Conservation (phyloP, 2,329 filamentous ascomycete genomes). For the Alternaria hordeiaustralica region DNA sequence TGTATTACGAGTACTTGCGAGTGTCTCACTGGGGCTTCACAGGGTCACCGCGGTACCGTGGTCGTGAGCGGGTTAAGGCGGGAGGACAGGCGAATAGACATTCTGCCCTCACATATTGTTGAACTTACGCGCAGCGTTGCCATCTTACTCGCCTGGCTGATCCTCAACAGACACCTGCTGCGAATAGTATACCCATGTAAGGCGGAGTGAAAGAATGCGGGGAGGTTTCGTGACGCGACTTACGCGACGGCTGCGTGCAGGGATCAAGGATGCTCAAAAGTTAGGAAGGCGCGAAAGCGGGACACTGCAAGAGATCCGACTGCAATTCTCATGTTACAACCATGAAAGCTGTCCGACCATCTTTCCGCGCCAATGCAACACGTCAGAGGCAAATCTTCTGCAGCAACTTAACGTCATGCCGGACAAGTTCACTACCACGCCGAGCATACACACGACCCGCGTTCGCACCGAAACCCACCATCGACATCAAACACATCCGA, state of each 20-base stretch:
- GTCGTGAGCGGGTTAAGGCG: background rate
- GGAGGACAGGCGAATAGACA: background rate
- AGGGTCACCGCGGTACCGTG: background rate
- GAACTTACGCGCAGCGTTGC: no score
- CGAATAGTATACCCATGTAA: background rate
- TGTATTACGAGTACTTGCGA: background rate
- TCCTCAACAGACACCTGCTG: background rate
- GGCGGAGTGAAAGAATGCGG: background rate
- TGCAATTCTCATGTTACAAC: background rate
- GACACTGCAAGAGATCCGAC: background rate
- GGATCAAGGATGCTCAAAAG: conserved; percentile 18
- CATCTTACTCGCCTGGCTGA: background rate
- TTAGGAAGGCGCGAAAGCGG: conserved; percentile 10
- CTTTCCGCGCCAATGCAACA: conserved; percentile 22
- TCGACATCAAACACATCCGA: conserved; percentile 90
- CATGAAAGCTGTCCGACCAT: conserved; percentile 20
- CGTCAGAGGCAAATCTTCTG: conserved; percentile 14
- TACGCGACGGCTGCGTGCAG: conserved; percentile 11
- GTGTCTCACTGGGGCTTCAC: background rate
- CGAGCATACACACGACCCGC: conserved; percentile 63
- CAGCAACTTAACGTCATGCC: background rate
- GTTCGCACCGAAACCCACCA: conserved; percentile 76
- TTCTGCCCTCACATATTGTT: background rate
- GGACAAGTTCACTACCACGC: conserved; percentile 45
- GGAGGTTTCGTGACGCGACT: conserved; percentile 1